A percentile compares a stretch with the other conserved stretches of the same genome.
These are phyloP conservation scores for Arachis hypogaea DNA, from an alignment of 306 rosid species.

Conservation along the genomic window DNA sequence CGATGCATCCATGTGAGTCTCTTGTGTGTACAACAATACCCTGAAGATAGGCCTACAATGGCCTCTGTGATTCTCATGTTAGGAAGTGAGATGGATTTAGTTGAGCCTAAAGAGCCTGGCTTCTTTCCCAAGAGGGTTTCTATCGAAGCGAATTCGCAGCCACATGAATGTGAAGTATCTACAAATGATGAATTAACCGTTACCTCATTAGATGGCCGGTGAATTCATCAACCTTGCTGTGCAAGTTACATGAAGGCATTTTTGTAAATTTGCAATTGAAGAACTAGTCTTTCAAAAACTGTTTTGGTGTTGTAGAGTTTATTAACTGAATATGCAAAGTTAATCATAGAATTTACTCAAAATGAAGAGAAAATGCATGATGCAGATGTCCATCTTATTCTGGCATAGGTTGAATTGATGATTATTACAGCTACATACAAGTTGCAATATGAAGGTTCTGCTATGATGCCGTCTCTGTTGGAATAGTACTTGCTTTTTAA, in stretches of 20 bases:
- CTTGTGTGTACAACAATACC: slow-evolving; percentile 51
- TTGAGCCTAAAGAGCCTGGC: slow-evolving; percentile 50
- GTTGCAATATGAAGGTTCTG: no score
- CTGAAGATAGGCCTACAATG: slow-evolving; percentile 41
- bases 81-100: slow-evolving; percentile 35
- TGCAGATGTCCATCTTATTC: background rate
- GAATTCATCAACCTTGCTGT: background rate
- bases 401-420: background rate
- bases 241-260: background rate
- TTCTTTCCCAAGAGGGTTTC: background rate
- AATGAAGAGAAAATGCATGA: background rate
- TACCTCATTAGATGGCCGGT: background rate
- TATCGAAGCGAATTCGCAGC: background rate
- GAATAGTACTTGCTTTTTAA: no score
- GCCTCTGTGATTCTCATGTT: slow-evolving; percentile 44
- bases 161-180: slow-evolving; percentile 14
- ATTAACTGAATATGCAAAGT: background rate
- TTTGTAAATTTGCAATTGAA: background rate
- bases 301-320: background rate
- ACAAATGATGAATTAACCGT: slow-evolving; percentile 26
- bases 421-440: background rate
- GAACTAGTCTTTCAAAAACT: background rate
- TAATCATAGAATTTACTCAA: background rate
- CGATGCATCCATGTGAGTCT: slow-evolving; percentile 53
- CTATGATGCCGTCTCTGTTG: no score